Evolutionary conservation across 75 land plant genomes (phyloP), one percentile per base, ranked within the genome.

Genomic region (Selaginella moellendorffii): DNA sequence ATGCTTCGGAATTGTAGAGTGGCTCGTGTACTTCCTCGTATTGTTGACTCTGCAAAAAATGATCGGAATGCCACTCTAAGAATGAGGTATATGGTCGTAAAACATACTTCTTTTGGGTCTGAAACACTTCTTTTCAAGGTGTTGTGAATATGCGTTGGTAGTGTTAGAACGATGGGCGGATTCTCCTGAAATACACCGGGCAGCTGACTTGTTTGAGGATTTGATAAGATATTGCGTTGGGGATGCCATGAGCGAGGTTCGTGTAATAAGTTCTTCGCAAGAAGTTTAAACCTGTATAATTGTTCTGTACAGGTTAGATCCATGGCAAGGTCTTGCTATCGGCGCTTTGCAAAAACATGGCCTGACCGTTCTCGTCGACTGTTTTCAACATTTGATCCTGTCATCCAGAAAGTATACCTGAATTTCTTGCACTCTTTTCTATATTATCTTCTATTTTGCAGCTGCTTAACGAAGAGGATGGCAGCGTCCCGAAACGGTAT

Each of bases 241-340:
- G 27, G 99, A 95, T 86, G 99, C 99, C 30, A 86, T 95, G 86
- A 86, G 99, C 73, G 99, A 95, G 97, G 99, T 90, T 66, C 30
- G 42, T n/a, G n/a, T n/a, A n/a, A n/a, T n/a, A n/a, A n/a, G n/a
- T n/a, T n/a, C n/a, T n/a, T n/a, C n/a, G n/a, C n/a, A n/a, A n/a
- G n/a, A n/a, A n/a, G n/a, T n/a, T n/a, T n/a, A n/a, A n/a, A n/a
- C n/a, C n/a, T n/a, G n/a, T n/a, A n/a, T n/a, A n/a, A n/a, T n/a
- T n/a, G n/a, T n/a, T n/a, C n/a, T 62, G 24, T 30, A 63, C 69
- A 95, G 99, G 99, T 95, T 22, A 78, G 99, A 28, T 79, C 97
- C 5, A 84, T 79, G 67, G 97, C 99, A 36, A 75, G 99, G 71
- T 74, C 79, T 52, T 95, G 97, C 71, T 95, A 95, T 64, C 77